These are phyloP conservation scores for Candida boleticola DNA, from an alignment of 805 yeast genomes.

Conservation along the genomic window DNA sequence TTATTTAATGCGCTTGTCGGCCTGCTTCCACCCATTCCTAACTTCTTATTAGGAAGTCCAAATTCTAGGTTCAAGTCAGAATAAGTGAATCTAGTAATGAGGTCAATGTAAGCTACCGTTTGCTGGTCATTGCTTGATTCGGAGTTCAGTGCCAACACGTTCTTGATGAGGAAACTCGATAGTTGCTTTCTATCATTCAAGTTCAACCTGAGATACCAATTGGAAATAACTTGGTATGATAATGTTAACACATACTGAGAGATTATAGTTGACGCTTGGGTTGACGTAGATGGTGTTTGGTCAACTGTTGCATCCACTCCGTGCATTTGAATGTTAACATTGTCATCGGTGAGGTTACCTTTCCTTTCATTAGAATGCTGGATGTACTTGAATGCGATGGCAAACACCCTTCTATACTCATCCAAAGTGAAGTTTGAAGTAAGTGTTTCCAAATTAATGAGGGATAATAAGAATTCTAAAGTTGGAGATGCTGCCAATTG, in stretches of 20 bases:
- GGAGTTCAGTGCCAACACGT: conserved; percentile 36
- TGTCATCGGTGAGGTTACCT: not conserved
- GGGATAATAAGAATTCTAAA: conserved; percentile 67
- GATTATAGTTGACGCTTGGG: conserved; percentile 47
- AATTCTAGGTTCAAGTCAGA: conserved; percentile 39
- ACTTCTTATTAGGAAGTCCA: not conserved
- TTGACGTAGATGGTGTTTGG: conserved; percentile 51
- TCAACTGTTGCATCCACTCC: conserved; percentile 54
- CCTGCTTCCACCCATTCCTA: not conserved
- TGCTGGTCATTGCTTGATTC: conserved; percentile 43
- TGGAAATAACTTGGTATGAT: conserved; percentile 66
- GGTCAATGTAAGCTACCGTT: conserved; percentile 63
- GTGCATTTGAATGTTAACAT: conserved; percentile 22
- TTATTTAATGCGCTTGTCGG: not conserved
- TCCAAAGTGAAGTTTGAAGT: conserved; percentile 72
- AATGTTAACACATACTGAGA: conserved; percentile 60
- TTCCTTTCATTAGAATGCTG: conserved; percentile 59
- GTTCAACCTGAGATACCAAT: conserved; percentile 69
- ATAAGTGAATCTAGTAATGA: conserved; percentile 64
- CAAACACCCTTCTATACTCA: conserved; percentile 78
- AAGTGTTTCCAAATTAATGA: conserved; percentile 63
- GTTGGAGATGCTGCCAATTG: conserved; percentile 69
- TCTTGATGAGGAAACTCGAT: conserved; percentile 61
- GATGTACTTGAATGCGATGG: conserved; percentile 76
- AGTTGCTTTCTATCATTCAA: conserved; percentile 56